phyloP scores from a whole-genome alignment of 2,329 filamentous ascomycete genomes.

The Colletotrichum noveboracense region DNA sequence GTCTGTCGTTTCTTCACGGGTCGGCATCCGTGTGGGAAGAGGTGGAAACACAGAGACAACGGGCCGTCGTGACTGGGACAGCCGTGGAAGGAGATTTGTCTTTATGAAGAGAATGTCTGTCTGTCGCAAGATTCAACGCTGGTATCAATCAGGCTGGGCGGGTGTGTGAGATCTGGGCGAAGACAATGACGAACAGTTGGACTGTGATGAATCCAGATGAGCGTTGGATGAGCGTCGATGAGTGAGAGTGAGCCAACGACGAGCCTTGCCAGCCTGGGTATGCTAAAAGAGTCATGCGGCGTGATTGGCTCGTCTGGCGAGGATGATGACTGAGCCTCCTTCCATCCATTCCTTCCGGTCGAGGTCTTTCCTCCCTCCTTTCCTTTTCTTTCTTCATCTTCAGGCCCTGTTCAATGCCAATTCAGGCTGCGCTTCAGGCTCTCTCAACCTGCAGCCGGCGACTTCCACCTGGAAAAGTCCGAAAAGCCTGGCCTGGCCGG shows the following conservation, averaged over 20 bases:
- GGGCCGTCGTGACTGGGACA: constrained; percentile 4
- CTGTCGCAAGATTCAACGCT: not conserved
- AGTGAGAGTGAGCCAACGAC: not conserved
- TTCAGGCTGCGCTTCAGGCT: not conserved
- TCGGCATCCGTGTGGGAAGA: not conserved
- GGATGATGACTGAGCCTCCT: not conserved
- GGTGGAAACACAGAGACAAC: constrained; percentile 1
- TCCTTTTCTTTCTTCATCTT: not conserved
- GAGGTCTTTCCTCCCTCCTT: not conserved
- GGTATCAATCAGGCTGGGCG: not conserved
- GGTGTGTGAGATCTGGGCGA: not conserved
- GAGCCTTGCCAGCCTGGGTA: not conserved
- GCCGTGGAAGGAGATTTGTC: not conserved
- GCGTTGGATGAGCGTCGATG: not conserved
- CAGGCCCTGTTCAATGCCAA: not conserved
- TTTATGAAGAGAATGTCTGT: not conserved
- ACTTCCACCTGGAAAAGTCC: not conserved
- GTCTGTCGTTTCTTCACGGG: not conserved
- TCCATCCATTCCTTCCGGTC: not conserved
- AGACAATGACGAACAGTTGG: not conserved
- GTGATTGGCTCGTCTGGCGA: not conserved
- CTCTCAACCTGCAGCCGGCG: not conserved
- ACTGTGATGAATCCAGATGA: not conserved
- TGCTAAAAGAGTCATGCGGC: not conserved
- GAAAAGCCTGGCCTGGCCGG: not conserved